These are phyloP conservation scores for Astrothelium macrocarpum DNA, from an alignment of 495 filamentous ascomycete species.

Conservation along the genomic window DNA sequence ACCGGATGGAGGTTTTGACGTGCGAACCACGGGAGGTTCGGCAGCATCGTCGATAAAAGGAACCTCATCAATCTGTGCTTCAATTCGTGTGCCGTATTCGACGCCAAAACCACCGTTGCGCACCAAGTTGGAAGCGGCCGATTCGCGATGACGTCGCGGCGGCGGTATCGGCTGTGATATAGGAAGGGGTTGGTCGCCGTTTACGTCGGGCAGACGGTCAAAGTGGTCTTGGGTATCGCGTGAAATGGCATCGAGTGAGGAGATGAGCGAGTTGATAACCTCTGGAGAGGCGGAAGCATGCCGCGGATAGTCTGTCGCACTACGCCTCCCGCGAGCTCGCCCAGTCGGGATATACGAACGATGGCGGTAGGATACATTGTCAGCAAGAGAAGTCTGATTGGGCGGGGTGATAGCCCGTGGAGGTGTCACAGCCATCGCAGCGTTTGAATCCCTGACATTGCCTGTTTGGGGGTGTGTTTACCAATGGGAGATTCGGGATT, in stretches of 20 bases:
- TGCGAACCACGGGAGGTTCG: conserved; percentile 72
- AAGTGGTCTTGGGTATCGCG: conserved; percentile 64
- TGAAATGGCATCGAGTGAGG: conserved; percentile 80
- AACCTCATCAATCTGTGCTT: conserved; percentile 33
- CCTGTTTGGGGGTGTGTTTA: background rate
- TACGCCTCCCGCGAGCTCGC: background rate
- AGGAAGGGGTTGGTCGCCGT: conserved; percentile 16
- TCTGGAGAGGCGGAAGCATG: conserved; percentile 69
- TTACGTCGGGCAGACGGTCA: conserved; percentile 44
- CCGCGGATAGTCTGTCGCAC: conserved; percentile 33
- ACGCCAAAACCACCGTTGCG: conserved; percentile 53
- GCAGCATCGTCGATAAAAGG: conserved; percentile 65
- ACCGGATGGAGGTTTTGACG: conserved; percentile 70
- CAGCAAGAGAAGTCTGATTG: background rate
- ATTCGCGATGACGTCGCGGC: conserved; percentile 34
- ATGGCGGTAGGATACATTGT: conserved; percentile 3
- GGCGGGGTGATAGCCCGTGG: background rate
- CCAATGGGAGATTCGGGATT: background rate
- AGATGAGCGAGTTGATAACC: conserved; percentile 89
- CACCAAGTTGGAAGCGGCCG: conserved; percentile 23
- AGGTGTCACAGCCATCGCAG: conserved; percentile 3
- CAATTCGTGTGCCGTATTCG: conserved; percentile 54
- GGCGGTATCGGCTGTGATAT: conserved; percentile 39
- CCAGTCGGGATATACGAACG: background rate
- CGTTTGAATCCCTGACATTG: conserved; percentile 7